These are phyloP conservation scores for Candida vartiovaarae DNA, from an alignment of 805 yeast species.

Conservation along the genomic window DNA sequence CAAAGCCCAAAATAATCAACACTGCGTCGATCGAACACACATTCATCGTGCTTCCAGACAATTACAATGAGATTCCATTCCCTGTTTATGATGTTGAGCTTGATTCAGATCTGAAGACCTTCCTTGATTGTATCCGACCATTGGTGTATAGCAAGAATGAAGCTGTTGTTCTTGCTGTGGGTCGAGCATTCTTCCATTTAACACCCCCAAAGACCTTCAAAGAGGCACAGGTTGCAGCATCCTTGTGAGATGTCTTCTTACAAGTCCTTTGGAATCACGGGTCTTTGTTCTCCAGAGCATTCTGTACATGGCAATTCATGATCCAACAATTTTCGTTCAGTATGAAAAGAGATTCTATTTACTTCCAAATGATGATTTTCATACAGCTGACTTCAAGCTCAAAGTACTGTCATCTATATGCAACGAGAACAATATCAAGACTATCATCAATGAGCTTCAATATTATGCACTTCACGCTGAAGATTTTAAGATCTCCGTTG, in stretches of 20 bases:
- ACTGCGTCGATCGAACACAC: conserved; percentile 23
- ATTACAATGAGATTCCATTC: conserved; percentile 30
- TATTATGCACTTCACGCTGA: conserved; percentile 37
- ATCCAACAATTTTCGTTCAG: conserved; percentile 27
- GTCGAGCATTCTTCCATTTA: conserved; percentile 50
- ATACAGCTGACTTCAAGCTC: conserved; percentile 47
- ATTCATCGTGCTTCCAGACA: conserved; percentile 36
- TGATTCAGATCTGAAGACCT: conserved; percentile 51
- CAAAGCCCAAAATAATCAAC: conserved; percentile 40
- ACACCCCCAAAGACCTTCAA: conserved; percentile 48
- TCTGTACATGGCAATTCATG: conserved; percentile 30
- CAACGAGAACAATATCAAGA: conserved; percentile 42
- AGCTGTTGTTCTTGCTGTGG: conserved; percentile 53
- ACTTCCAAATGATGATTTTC: conserved; percentile 43
- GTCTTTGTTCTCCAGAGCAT: conserved; percentile 42
- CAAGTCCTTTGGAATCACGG: conserved; percentile 29
- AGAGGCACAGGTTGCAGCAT: conserved; percentile 41
- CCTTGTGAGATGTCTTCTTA: conserved; percentile 38
- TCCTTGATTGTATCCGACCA: conserved; percentile 40
- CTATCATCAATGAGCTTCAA: conserved; percentile 56
- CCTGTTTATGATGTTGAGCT: conserved; percentile 35
- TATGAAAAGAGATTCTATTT: conserved; percentile 46
- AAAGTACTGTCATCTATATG: conserved; percentile 54
- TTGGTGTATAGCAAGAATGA: conserved; percentile 48
- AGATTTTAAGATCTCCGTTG: conserved; percentile 26